Percentiles rank a stretch among this genome's conserved stretches.
These are phyloP conservation scores for Biancaea sappan DNA, from an alignment of 306 rosid species.

Conservation along the genomic window DNA sequence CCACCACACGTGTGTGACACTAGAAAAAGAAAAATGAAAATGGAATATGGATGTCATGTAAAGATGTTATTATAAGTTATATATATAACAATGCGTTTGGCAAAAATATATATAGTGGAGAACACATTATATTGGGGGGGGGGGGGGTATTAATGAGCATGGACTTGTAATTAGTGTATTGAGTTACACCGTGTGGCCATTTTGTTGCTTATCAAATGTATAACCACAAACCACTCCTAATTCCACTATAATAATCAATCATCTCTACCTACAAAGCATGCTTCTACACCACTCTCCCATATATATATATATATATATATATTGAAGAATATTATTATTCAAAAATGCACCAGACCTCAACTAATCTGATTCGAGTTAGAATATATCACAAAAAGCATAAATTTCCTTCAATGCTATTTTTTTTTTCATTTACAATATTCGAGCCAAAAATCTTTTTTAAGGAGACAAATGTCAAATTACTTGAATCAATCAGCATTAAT, in stretches of 20 bases:
- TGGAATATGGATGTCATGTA: background rate
- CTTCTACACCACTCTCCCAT: conserved; percentile 43
- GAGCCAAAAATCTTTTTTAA: too few species aligned
- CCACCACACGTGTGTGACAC: background rate
- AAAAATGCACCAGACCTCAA: too few species aligned
- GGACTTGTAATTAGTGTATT: conserved; percentile 18
- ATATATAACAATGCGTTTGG: conserved; percentile 4
- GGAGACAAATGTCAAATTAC: too few species aligned
- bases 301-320: too few species aligned
- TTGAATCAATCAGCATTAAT: too few species aligned
- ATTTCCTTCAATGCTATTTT: too few species aligned
- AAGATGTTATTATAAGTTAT: too few species aligned
- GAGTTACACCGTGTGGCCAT: conserved; percentile 54
- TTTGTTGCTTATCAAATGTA: conserved; percentile 36
- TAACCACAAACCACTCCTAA: conserved; percentile 2
- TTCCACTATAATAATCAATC: conserved; percentile 22
- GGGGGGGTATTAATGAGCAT: conserved; percentile 33
- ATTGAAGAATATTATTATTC: too few species aligned
- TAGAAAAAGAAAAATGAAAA: background rate
- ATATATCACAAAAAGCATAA: too few species aligned
- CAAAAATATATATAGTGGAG: conserved; percentile 34
- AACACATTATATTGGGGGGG: conserved; percentile 27
- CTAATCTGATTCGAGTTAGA: too few species aligned
- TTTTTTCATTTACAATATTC: too few species aligned
- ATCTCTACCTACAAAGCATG: background rate